phyloP scores from a whole-genome alignment of 306 rosid species.

The Oxytropis ochrocephala region DNA sequence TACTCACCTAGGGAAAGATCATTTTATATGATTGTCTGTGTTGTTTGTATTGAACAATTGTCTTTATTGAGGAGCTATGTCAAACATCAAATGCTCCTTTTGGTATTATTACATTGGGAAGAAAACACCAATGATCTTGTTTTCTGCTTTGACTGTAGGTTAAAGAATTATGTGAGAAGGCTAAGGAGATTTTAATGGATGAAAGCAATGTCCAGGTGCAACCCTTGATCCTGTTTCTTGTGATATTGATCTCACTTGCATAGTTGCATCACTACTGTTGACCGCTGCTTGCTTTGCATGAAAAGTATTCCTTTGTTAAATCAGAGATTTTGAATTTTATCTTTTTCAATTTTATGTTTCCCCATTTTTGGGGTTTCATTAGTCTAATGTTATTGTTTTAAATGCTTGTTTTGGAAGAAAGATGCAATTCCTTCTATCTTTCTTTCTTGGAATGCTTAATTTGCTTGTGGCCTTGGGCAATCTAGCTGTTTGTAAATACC shows the following conservation, averaged over 20 bases:
- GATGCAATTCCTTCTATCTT: not conserved
- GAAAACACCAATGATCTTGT: slow-evolving; percentile 12
- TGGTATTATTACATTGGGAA: not conserved
- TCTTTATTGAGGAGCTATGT: not conserved
- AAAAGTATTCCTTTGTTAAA: not conserved
- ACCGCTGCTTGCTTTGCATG: not conserved
- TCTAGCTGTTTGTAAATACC: not conserved
- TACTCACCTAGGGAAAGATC: not conserved
- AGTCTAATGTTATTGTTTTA: not conserved
- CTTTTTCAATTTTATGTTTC: not conserved
- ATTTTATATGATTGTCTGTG: slow-evolving; percentile 7
- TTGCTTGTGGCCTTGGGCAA: not conserved
- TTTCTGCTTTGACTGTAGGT: slow-evolving; percentile 52
- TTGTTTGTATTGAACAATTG: slow-evolving; percentile 1
- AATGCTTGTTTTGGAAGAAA: slow-evolving; percentile 8
- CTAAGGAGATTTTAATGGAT: slow-evolving; percentile 88
- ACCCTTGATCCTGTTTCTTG: slow-evolving; percentile 19
- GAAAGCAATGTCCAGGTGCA: slow-evolving; percentile 98
- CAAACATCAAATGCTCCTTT: not conserved
- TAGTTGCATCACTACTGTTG: slow-evolving; percentile 5
- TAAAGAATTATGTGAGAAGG: slow-evolving; percentile 79
- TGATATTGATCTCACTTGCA: slow-evolving; percentile 4
- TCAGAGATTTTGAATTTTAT: not conserved
- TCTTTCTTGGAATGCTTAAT: not conserved
- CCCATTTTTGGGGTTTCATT: not conserved